These are phyloP conservation scores for Iris macrosiphon DNA, from an alignment of 106 monocot species.

Conservation along the genomic window DNA sequence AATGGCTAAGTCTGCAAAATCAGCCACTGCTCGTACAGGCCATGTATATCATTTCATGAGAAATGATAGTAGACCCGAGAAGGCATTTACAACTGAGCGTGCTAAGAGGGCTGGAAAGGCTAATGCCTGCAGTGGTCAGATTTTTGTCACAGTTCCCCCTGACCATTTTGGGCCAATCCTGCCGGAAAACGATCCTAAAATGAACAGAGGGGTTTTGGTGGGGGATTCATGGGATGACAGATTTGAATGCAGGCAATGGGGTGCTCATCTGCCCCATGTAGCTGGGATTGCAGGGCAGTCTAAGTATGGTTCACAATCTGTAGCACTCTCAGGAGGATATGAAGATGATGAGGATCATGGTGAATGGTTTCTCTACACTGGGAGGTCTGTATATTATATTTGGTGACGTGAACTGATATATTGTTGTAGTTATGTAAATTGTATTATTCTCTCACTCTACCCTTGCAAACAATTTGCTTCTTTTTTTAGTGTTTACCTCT, in stretches of 20 bases:
- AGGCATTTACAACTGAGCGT: constrained; percentile 86
- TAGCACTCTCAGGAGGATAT: constrained; percentile 94
- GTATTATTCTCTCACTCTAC: too few species aligned
- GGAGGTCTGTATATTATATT: too few species aligned
- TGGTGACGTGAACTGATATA: too few species aligned
- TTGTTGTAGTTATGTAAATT: too few species aligned
- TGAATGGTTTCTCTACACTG: constrained; percentile 98
- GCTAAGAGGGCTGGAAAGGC: constrained; percentile 86
- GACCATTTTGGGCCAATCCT: constrained; percentile 97
- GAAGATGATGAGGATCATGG: constrained; percentile 99
- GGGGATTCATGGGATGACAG: constrained; percentile 85
- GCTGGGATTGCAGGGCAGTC: constrained; percentile 96
- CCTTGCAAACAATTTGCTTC: too few species aligned
- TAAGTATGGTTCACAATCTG: constrained; percentile 87
- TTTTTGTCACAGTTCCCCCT: constrained; percentile 84
- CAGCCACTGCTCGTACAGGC: constrained; percentile 3
- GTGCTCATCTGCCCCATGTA: constrained; percentile 91
- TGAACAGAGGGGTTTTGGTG: constrained; percentile 73
- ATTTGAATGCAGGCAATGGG: constrained; percentile 96
- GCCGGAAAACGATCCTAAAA: constrained; percentile 84
- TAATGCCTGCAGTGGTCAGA: constrained; percentile 89
- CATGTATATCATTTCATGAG: constrained; percentile 53
- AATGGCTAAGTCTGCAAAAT: constrained; percentile 48
- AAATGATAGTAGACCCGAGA: constrained; percentile 78
- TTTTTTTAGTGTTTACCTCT: too few species aligned